Evolutionary conservation across 108 stramenopile species (phyloP), one percentile per base, ranked within the genome.

Genomic region (Fistulifera pelliculosa): DNA sequence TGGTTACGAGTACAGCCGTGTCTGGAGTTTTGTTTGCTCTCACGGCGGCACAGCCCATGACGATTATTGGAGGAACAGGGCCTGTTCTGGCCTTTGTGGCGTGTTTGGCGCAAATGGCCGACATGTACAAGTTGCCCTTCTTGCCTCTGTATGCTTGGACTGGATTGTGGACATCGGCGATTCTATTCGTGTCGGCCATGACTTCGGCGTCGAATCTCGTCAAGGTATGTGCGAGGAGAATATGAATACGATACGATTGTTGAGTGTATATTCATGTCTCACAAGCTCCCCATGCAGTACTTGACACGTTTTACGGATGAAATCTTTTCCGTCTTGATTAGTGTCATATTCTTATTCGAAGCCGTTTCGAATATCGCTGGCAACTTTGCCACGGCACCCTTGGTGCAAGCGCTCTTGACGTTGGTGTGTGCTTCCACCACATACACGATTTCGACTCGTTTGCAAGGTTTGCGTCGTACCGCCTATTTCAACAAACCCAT

Each of bases 251-350:
- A 3, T 6, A 35, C 6, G 3, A 8, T 6, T 35, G 3, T 35
- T 35, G 31, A 35, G 31, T 35, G 31, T n/a, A n/a, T n/a, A n/a
- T n/a, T n/a, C 31, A 35, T 6, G 31, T 35, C 31, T 35, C 31
- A 35, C 31, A 71, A 78, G n/a, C 8, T 35, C 31, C 3, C 3
- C 3, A 35, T 35, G 8, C 8, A 35, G 47, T 85, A 78, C 52
- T 63, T 86, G 38, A 90, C 88, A n/a, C 69, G 83, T 6, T 90
- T 90, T 67, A 90, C 88, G 15, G 88, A 90, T 60, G 88, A 90
- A 58, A 87, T 87, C 54, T 90, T 90, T 62, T 76, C 77, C 1
- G 56, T 68, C 11, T 77, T 90, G 27, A 90, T 90, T 57, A 76
- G 77, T 41, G 48, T 76, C 58, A 90, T 90, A 49, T 90, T 90